Conservation (phyloP, 1,139 yeast species). For the Kurtzmaniella quercitrusa region DNA sequence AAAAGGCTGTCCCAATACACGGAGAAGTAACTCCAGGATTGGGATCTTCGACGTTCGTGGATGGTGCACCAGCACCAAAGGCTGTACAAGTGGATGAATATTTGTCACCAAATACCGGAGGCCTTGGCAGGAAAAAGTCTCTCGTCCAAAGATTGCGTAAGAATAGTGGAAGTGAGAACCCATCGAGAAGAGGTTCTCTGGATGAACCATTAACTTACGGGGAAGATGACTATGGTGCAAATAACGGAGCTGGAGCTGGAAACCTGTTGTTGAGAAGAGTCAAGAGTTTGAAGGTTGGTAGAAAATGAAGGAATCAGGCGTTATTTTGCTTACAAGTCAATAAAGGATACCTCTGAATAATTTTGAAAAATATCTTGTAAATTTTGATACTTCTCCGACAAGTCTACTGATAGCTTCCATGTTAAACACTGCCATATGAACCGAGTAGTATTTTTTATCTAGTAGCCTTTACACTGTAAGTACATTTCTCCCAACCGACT, state of each 20-base stretch:
- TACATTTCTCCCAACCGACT: too few species aligned
- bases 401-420: too few species aligned
- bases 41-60: slow-evolving; percentile 88
- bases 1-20: slow-evolving; percentile 69
- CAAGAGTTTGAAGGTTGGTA: slow-evolving; percentile 77
- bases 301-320: slow-evolving; percentile 14
- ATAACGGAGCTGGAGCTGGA: slow-evolving; percentile 25
- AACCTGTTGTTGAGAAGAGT: slow-evolving; percentile 73
- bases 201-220: slow-evolving; percentile 19
- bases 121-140: slow-evolving; percentile 67
- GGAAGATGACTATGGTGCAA: slow-evolving; percentile 17
- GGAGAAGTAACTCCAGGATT: slow-evolving; percentile 84
- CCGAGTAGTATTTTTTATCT: too few species aligned
- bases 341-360: background rate
- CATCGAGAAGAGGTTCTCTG: slow-evolving; percentile 32
- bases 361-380: background rate
- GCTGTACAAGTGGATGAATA: slow-evolving; percentile 22
- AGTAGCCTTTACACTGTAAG: too few species aligned
- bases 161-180: slow-evolving; percentile 34
- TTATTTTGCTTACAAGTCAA: background rate
- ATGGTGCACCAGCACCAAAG: slow-evolving; percentile 92
- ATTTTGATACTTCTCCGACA: too few species aligned
- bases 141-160: slow-evolving; percentile 62
- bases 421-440: too few species aligned
- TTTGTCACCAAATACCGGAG: slow-evolving; percentile 25